Conservation (phyloP, 805 yeast species). For the Blastobotrys muscicola region DNA sequence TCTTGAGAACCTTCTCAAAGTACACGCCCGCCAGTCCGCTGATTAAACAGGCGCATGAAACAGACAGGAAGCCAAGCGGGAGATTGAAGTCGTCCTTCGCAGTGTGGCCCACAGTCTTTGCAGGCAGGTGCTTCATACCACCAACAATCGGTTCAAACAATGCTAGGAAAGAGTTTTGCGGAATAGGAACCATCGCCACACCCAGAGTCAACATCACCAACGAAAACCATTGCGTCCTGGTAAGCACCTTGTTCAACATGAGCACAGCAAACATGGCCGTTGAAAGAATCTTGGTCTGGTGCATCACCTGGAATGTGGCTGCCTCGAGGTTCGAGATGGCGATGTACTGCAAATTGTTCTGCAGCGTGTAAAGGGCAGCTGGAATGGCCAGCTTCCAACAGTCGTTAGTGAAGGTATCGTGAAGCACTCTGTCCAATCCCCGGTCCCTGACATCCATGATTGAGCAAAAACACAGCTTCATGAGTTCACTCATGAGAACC, state of each 20-base stretch:
- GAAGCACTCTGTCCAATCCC: constrained; percentile 4
- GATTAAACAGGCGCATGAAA: constrained; percentile 27
- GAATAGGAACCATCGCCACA: constrained; percentile 31
- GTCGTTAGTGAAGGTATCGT: constrained; percentile 27
- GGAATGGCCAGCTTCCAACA: constrained; percentile 33
- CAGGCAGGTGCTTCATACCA: not conserved
- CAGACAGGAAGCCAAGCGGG: constrained; percentile 28
- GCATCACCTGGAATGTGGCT: constrained; percentile 33
- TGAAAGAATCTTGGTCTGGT: constrained; percentile 34
- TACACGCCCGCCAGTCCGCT: constrained; percentile 34
- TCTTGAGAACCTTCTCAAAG: constrained; percentile 33
- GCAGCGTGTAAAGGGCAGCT: constrained; percentile 31
- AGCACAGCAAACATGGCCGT: constrained; percentile 32
- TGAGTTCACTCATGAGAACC: constrained; percentile 30
- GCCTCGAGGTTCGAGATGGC: constrained; percentile 33
- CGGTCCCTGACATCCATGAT: constrained; percentile 8
- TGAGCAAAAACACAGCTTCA: constrained; percentile 26
- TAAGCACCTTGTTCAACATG: constrained; percentile 25
- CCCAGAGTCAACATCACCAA: constrained; percentile 29
- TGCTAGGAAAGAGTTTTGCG: constrained; percentile 15
- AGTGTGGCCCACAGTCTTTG: not conserved
- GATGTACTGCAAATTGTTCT: constrained; percentile 31
- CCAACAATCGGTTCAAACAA: too few relatives aligned
- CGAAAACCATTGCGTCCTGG: constrained; percentile 28
- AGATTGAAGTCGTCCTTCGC: constrained; percentile 14